Conservation (phyloP, 2,329 filamentous ascomycete genomes). For the Seiridium cupressi region DNA sequence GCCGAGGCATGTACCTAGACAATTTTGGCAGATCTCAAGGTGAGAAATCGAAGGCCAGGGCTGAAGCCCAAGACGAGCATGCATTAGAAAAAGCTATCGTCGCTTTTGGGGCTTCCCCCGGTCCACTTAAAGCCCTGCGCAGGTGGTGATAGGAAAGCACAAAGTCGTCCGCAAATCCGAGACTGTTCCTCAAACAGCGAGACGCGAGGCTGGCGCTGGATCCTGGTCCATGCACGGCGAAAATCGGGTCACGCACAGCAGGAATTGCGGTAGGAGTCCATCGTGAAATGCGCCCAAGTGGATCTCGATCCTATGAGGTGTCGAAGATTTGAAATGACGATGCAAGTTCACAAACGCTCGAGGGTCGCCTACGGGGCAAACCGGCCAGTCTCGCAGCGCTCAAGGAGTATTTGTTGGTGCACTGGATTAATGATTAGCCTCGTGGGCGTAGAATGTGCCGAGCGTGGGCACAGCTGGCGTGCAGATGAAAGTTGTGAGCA, state of each 20-base stretch:
- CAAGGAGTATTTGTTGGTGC: not conserved
- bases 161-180: slow-evolving; percentile 5
- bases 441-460: not conserved
- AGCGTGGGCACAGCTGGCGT: not conserved
- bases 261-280: not conserved
- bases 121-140: not conserved
- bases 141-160: not conserved
- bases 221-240: not conserved
- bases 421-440: not conserved
- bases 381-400: not conserved
- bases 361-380: not conserved
- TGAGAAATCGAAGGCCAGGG: not conserved
- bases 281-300: not conserved
- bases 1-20: not conserved
- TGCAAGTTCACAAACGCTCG: not conserved
- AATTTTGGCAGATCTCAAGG: not conserved
- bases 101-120: not conserved
- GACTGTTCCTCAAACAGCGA: slow-evolving; percentile 4
- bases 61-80: not conserved
- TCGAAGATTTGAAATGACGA: slow-evolving; percentile 6
- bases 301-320: slow-evolving; percentile 8
- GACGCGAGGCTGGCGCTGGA: not conserved
- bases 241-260: slow-evolving; percentile 8
- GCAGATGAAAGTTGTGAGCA: not conserved
- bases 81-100: not conserved